These are phyloP conservation scores for Termitomyces sp. DNA, from an alignment of 768 basidiomycete genomes.

Conservation along the genomic window DNA sequence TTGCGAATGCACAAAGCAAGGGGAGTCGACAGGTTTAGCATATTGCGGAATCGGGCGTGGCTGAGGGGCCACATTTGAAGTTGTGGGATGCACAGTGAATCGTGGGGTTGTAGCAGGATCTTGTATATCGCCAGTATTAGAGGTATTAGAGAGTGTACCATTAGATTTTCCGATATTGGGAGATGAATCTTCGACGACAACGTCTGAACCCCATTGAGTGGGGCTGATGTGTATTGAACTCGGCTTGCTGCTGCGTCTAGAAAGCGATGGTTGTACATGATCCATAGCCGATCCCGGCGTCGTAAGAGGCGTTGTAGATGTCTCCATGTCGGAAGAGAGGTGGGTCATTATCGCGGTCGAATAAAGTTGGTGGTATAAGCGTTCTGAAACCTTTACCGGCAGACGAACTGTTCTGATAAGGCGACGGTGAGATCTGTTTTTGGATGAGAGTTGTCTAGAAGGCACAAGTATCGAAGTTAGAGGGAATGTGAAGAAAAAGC, in stretches of 20 bases:
- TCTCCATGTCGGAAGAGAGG: slow-evolving; percentile 29
- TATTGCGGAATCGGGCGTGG: slow-evolving; percentile 10
- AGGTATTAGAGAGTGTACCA: slow-evolving; percentile 12
- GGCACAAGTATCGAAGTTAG: slow-evolving; percentile 1
- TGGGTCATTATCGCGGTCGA: slow-evolving; percentile 8
- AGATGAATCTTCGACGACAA: slow-evolving; percentile 36
- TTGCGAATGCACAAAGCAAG: slow-evolving; percentile 91
- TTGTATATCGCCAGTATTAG: slow-evolving; percentile 13
- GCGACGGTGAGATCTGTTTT: neutral
- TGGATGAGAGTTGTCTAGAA: slow-evolving; percentile 11
- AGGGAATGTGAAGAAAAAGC: neutral
- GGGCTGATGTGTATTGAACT: slow-evolving; percentile 38
- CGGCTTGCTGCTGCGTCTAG: slow-evolving; percentile 37
- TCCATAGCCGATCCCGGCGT: slow-evolving; percentile 24
- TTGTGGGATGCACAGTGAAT: slow-evolving; percentile 9
- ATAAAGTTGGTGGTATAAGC: neutral
- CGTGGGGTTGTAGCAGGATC: slow-evolving; percentile 18
- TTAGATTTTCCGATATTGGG: slow-evolving; percentile 20
- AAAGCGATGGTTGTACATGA: slow-evolving; percentile 30
- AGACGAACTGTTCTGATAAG: neutral
- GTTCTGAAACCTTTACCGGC: neutral
- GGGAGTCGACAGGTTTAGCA: slow-evolving; percentile 48
- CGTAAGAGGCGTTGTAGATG: slow-evolving; percentile 37
- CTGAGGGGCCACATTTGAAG: slow-evolving; percentile 12
- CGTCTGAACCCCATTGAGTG: slow-evolving; percentile 34